Conservation (phyloP, 1,284 basidiomycete genomes). For the Naganishia liquefaciens region DNA sequence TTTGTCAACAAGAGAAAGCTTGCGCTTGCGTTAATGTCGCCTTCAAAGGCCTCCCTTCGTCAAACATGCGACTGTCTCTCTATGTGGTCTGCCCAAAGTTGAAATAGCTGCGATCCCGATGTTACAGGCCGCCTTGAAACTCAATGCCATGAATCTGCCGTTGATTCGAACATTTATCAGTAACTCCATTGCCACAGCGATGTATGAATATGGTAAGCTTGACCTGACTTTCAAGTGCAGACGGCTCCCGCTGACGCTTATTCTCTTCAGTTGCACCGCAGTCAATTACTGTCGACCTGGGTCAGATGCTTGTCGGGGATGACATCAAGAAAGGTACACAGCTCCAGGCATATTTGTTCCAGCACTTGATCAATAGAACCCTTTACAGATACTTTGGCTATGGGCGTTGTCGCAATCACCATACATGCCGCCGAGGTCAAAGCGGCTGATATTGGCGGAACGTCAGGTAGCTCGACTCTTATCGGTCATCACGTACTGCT, state of each 20-base stretch:
- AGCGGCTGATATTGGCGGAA: constrained; percentile 25
- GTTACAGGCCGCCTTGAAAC: constrained; percentile 9
- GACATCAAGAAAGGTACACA: constrained; percentile 29
- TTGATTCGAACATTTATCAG: constrained; percentile 27
- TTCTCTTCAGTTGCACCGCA: constrained; percentile 21
- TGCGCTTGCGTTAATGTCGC: neutral
- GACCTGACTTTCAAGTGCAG: too few relatives aligned
- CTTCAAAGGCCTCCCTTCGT: constrained; percentile 30
- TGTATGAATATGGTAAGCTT: constrained; percentile 27
- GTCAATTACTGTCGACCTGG: constrained; percentile 27
- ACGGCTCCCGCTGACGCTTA: too few relatives aligned
- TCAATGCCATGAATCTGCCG: constrained; percentile 30
- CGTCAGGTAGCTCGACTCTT: constrained; percentile 3
- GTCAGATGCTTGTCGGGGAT: constrained; percentile 29
- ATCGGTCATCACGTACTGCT: neutral
- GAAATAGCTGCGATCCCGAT: constrained; percentile 29
- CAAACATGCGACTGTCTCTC: constrained; percentile 38
- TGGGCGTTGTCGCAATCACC: constrained; percentile 34
- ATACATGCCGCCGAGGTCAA: constrained; percentile 25
- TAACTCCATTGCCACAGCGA: constrained; percentile 24
- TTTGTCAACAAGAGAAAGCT: neutral
- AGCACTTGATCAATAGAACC: neutral
- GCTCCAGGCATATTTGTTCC: neutral
- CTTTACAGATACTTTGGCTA: constrained; percentile 33
- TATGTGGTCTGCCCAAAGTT: constrained; percentile 28